Evolutionary conservation across 2,329 filamentous ascomycete species (phyloP), one percentile per base, ranked within the genome.

Genomic region (Cercospora canescens): DNA sequence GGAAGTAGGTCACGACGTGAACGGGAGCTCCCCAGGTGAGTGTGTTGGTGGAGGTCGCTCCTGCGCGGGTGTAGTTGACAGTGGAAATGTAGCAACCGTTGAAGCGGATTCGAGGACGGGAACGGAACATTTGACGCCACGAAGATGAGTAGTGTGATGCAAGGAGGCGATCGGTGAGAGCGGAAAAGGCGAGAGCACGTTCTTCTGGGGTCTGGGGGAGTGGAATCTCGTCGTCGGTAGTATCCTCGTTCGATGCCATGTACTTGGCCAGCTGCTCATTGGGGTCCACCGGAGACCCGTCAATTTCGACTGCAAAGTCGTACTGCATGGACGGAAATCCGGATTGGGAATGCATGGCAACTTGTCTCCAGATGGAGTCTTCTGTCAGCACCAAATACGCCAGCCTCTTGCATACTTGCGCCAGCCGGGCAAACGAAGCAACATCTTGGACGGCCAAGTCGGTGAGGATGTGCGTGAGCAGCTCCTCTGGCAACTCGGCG

Each of bases 1-100:
- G 92, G 81, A 96, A 99, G 81, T 98, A 99, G 0, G 95, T 99
- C 57, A 99, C 93, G 65, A 98, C 96, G 77, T 96, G 93, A 37
- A 98, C 90, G 8, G 94, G 94, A 26, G 87, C 90, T 73, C 83
- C 84, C 92, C 94, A 97, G 1, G 91, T 90, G 18, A 90, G 81
- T 62, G 88, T 89, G 69, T 89, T 90, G 21, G 87, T 85, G 3
- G 88, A 89, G 11, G 89, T 85, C 66, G 91, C 91, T 34, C 95
- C 95, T 0, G 92, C 83, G 26, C 95, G 91, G 58, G 92, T 88
- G 80, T 99, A 99, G 81, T 98, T 98, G 66, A 97, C 93, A 0
- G 94, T 98, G 78, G 89, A 92, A 79, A 99, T 98, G 81, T 99
- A 99, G 79, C 93, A 91, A 28, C 95, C 95, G 74, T 95, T 95